A percentile compares a stretch with the other conserved stretches of the same genome.
These are phyloP conservation scores for Aaosphaeria arxii DNA, from an alignment of 2,329 filamentous ascomycete species.

Conservation along the genomic window DNA sequence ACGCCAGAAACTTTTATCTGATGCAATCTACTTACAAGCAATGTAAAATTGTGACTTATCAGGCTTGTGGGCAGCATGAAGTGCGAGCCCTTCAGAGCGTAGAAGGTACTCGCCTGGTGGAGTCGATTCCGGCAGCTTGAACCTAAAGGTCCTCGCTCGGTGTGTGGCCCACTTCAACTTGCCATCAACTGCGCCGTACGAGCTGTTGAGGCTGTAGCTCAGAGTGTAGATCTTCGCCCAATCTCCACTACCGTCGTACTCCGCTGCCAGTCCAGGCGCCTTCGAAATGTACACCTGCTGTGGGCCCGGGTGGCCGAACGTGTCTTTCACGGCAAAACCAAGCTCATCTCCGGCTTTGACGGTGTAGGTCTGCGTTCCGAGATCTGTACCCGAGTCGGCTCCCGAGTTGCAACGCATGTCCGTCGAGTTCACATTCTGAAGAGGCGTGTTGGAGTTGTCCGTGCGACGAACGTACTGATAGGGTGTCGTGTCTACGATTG, in stretches of 20 bases:
- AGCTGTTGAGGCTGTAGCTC: constrained; percentile 39
- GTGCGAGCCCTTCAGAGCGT: constrained; percentile 39
- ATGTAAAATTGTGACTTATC: constrained; percentile 42
- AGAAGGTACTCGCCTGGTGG: constrained; percentile 44
- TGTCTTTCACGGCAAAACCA: constrained; percentile 38
- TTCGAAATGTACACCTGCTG: constrained; percentile 51
- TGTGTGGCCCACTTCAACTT: constrained; percentile 26
- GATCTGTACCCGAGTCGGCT: constrained; percentile 2
- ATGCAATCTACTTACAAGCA: constrained; percentile 28
- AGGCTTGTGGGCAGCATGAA: constrained; percentile 18
- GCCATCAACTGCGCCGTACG: constrained; percentile 28
- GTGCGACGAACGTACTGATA: constrained; percentile 18
- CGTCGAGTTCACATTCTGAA: constrained; percentile 8
- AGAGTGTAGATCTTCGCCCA: constrained; percentile 3
- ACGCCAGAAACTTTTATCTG: no score
- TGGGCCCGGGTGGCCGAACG: constrained; percentile 39
- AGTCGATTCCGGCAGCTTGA: constrained; percentile 35
- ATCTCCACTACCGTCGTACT: constrained; percentile 47
- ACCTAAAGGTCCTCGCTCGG: constrained; percentile 17
- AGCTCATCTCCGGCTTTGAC: constrained; percentile 40
- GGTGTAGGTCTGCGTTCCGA: constrained; percentile 10
- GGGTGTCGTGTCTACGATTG: constrained; percentile 14
- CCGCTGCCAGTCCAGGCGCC: constrained; percentile 56
- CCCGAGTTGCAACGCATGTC: constrained; percentile 15
- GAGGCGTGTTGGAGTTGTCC: constrained; percentile 4